These are phyloP conservation scores for Aspergillus fructus DNA, from an alignment of 2,329 filamentous ascomycete genomes.

Conservation along the genomic window DNA sequence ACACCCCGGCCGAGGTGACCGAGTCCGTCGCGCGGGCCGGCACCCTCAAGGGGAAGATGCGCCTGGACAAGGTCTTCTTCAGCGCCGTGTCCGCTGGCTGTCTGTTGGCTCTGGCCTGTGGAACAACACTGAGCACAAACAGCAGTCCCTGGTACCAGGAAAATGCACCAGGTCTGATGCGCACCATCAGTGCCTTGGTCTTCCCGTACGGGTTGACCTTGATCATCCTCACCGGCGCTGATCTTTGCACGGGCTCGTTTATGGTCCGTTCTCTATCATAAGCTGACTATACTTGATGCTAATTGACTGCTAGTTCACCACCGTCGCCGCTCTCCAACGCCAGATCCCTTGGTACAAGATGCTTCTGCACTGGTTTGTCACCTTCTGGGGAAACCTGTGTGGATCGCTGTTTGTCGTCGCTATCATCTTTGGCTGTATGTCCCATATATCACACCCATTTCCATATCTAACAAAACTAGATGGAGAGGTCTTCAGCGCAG, in stretches of 20 bases:
- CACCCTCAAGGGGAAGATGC: conserved; percentile 53
- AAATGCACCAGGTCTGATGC: conserved; percentile 50
- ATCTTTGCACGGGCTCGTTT: conserved; percentile 50
- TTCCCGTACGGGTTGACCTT: conserved; percentile 53
- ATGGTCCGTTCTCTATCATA: conserved; percentile 33
- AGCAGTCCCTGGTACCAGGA: conserved; percentile 50
- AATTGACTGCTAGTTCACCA: conserved; percentile 39
- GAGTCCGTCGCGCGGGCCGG: conserved; percentile 54
- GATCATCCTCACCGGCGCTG: conserved; percentile 50
- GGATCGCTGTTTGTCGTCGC: conserved; percentile 51
- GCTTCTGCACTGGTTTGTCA: conserved; percentile 46
- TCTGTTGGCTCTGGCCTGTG: conserved; percentile 53
- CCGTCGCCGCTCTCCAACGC: conserved; percentile 45
- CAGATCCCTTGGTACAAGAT: conserved; percentile 38
- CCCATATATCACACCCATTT: background rate
- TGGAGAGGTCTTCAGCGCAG: conserved; percentile 47
- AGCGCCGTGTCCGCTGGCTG: conserved; percentile 53
- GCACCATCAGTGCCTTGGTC: conserved; percentile 46
- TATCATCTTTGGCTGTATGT: conserved; percentile 50
- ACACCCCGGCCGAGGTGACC: conserved; percentile 50
- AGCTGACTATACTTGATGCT: background rate
- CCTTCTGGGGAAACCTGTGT: conserved; percentile 51
- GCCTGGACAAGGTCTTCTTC: conserved; percentile 54
- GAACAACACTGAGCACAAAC: conserved; percentile 47
- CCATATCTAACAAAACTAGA: conserved; percentile 28